Evolutionary conservation across 179 eudicot genomes (phyloP), one percentile per base, ranked within the genome.

Genomic region (Pouteria campechiana): DNA sequence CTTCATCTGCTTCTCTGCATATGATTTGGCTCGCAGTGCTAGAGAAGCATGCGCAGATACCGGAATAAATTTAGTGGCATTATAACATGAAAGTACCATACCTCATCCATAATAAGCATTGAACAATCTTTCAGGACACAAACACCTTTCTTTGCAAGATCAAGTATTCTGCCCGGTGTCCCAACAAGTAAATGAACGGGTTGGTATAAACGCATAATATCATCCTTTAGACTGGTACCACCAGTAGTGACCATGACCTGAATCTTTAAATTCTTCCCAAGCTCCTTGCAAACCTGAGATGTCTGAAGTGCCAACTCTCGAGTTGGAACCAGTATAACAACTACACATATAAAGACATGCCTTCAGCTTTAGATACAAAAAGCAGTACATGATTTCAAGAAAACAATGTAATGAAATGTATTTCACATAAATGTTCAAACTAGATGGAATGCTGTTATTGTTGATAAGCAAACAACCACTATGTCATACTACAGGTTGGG

Each of bases 251-350:
- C 97, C 97, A 88, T 88, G 54, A 88, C 94, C 61, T 83, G 71
- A 51, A 88, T 73, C 52, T 83, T 64, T 47, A 88, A 55, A 49
- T 88, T 76, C 60, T 88, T 88, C 52, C 92, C 94, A 46, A 88
- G 87, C 69, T 88, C 97, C 68, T 88, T 88, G 74, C 94, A 88
- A 17, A 88, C 97, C 63, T 88, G 97, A 50, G 97, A 84, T n/a
- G 97, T 88, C 57, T 88, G 97, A 57, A 83, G 79, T 51, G 97
- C 97, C 55, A 88, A 69, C 56, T 88, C 97, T 70, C 96, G 68
- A 18, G 94, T 79, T n/a, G 94, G 94, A 50, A 83, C 94, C 52
- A 88, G 79, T 60, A 88, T 84, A 57, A 80, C 78, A 55, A 66
- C 97, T 83, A 82, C 79, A 69, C 2, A 44, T 48, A 29, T 35